A percentile compares a stretch with the other conserved stretches of the same genome.
Conservation (phyloP, 495 filamentous ascomycete species). For the Neurospora pannonica region DNA sequence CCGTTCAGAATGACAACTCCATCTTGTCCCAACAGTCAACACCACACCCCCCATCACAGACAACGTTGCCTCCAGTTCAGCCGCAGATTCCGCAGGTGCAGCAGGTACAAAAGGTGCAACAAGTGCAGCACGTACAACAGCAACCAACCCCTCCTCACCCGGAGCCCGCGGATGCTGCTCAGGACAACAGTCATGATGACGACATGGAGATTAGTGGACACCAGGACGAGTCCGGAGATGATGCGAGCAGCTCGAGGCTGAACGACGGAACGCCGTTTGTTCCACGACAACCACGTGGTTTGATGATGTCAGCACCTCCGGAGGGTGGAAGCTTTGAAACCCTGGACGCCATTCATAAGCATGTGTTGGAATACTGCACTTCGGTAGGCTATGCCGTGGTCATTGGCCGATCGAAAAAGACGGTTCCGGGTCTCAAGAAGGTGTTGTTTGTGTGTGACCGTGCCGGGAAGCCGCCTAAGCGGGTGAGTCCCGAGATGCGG, state of each 20-base stretch:
- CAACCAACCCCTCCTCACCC: constrained; percentile 27
- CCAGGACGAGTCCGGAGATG: constrained; percentile 27
- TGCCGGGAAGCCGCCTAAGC: constrained; percentile 43
- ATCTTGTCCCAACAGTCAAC: constrained; percentile 21
- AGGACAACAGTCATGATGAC: constrained; percentile 29
- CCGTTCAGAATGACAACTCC: constrained; percentile 19
- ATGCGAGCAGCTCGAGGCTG: constrained; percentile 30
- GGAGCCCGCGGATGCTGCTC: constrained; percentile 23
- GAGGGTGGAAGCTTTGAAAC: constrained; percentile 46
- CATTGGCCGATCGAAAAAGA: constrained; percentile 50
- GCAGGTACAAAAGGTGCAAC: constrained; percentile 13
- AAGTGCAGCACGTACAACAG: constrained; percentile 25
- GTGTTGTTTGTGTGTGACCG: constrained; percentile 50
- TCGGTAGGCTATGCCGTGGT: constrained; percentile 50
- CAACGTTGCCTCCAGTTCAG: constrained; percentile 16
- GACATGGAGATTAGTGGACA: constrained; percentile 32
- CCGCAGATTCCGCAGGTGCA: constrained; percentile 18
- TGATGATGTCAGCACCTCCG: constrained; percentile 44
- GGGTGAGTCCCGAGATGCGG: constrained; percentile 42
- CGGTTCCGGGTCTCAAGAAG: constrained; percentile 47
- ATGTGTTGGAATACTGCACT: constrained; percentile 43
- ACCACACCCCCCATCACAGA: constrained; percentile 16
- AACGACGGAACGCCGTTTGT: constrained; percentile 35
- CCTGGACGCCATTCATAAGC: constrained; percentile 44
- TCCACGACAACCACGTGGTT: constrained; percentile 35